Conservation (phyloP, 306 rosid genomes). For the Myrica gale region DNA sequence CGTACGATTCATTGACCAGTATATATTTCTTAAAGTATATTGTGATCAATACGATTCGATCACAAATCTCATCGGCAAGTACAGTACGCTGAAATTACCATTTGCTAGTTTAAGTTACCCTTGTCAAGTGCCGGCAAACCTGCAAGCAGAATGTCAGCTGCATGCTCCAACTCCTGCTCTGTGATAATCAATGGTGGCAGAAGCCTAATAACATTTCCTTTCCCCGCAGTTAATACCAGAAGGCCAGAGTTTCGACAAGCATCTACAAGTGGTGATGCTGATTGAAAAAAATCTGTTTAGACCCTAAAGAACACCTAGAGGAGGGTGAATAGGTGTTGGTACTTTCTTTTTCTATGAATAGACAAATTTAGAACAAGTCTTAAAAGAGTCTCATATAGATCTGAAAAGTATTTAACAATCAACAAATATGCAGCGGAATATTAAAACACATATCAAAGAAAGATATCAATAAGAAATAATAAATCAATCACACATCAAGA, state of each 20-base stretch:
- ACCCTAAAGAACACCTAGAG: too few relatives aligned
- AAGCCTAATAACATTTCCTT: slow-evolving; percentile 76
- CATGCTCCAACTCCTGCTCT: slow-evolving; percentile 68
- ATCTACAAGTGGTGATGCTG: slow-evolving; percentile 55
- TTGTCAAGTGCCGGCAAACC: slow-evolving; percentile 51
- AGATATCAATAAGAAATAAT: too few relatives aligned
- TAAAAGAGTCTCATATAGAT: too few relatives aligned
- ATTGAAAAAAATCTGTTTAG: too few relatives aligned
- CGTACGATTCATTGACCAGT: too few relatives aligned
- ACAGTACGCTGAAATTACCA: not conserved
- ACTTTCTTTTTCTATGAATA: too few relatives aligned
- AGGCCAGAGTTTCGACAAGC: slow-evolving; percentile 76
- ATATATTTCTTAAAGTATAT: not conserved
- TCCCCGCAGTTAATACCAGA: slow-evolving; percentile 75
- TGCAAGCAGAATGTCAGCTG: slow-evolving; percentile 52
- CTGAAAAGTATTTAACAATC: too few relatives aligned
- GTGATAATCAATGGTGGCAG: slow-evolving; percentile 86
- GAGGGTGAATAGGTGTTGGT: too few relatives aligned
- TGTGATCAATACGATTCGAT: not conserved
- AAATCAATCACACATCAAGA: too few relatives aligned
- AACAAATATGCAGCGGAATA: too few relatives aligned
- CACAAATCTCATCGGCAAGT: not conserved
- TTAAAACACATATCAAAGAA: too few relatives aligned
- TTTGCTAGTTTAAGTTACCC: slow-evolving; percentile 25
- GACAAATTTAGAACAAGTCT: too few relatives aligned